Base-by-base conservation (phyloP, 805 yeast genomes). In the Starmerella cellae region DNA sequence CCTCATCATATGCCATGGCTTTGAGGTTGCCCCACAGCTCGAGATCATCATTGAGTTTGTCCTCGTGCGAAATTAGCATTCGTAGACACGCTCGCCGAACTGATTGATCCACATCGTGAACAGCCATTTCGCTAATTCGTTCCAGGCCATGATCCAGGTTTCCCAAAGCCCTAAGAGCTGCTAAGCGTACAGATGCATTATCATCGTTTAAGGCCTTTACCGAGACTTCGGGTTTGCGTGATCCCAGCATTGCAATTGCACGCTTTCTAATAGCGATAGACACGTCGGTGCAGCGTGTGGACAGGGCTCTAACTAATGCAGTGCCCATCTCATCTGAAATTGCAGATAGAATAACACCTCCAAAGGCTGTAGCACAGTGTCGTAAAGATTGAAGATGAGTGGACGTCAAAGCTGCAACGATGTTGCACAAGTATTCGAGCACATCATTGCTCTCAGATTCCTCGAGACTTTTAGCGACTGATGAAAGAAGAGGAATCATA, bases 371-470 rank as follows among this genome's bases (percentile, higher is more conserved):
- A 4, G 53, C 54, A 11, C 42, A 35, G 33, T 36, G 42, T 5
- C 57, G 35, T 21, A 53, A 27, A 3, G 54, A 45, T 32, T 53
- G 52, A 17, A 51, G 35, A 3, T 33, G 35, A 18, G 38, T 35
- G 6, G 21, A 14, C 1, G 48, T 14, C 3, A 53, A 37, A 8
- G 35, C 40, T 3, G 40, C 43, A 9, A 45, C 26, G 20, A 39
- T 29, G 10, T 32, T 33, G 5, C 40, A 17, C 5, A 41, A 19
- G 13, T n/a, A 26, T 6, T n/a, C 17, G 13, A 49, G 39, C 8
- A 38, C 39, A 3, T 31, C 43, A 6, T 18, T 23, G 16, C 39
- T 37, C 4, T 39, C 49, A 4, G 52, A 34, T 4, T 37, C 50
- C 2, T 17, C 20, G 23, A 52, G 20, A 3, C 39, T 32, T 13